Base-by-base conservation (phyloP, 2,329 filamentous ascomycete species). In the Sarocladium strictum region DNA sequence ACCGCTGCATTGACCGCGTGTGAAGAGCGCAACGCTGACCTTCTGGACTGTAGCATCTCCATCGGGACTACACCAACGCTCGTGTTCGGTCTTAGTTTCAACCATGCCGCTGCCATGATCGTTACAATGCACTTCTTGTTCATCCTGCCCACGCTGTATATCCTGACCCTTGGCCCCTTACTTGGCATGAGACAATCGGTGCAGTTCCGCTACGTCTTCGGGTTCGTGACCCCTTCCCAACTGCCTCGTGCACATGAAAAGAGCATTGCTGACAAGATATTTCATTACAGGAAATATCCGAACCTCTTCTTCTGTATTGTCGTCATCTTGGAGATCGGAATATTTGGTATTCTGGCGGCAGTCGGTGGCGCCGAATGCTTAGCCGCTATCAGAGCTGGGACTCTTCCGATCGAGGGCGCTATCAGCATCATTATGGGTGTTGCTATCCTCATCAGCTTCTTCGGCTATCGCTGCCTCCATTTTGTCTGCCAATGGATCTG, bases 381-480 rank as follows among this genome's bases (percentile, higher is more conserved):
- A 4, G 27, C 43, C 10, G 43, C 43, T 24, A 29, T 49, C 21
- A 27, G 15, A 27, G 23, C 43, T n/a, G 43, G 24, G 23, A 49
- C 43, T 15, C 43, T 49, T 3, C 43, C 43, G 3, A 49, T 49
- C 24, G 43, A 49, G n/a, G 43, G 24, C 21, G 23, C 43, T n/a
- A 49, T 49, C 24, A 49, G 43, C 43, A 49, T 49, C 26, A 49
- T 49, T n/a, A 27, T 49, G 23, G 43, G 43, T 11, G 43, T 49
- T 24, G 43, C 43, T n/a, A 32, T 49, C 43, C 12, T 49, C 3
- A 49, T 49, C 43, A 49, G 43, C 26, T 49, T 49, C 43, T 49
- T 49, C 43, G 43, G 43, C 10, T 49, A 49, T 24, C 23, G 43
- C 15, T 49, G 43, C 43, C 43, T 49, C 14, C 43, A 49, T 19